These are phyloP conservation scores for Aspergillus cavernicola DNA, from an alignment of 495 filamentous ascomycete species.

Conservation along the genomic window DNA sequence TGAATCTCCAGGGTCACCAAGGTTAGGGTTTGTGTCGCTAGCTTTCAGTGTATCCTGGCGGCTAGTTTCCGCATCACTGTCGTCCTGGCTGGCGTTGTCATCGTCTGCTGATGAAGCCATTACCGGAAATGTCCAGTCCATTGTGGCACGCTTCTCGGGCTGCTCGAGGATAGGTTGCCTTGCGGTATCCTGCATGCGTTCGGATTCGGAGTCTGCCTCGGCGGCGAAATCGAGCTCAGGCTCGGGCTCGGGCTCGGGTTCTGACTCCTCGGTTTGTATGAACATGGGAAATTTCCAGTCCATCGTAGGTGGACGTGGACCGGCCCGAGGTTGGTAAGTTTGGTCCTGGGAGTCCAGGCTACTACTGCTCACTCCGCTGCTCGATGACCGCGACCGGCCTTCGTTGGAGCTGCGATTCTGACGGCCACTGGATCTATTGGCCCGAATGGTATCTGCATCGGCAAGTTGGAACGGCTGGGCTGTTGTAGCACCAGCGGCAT, in stretches of 20 bases:
- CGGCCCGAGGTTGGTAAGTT: conserved; percentile 30
- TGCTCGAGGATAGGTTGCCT: conserved; percentile 4
- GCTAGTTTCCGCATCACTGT: conserved; percentile 18
- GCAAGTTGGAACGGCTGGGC: conserved; percentile 47
- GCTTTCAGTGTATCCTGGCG: conserved; percentile 39
- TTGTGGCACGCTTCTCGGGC: conserved; percentile 18
- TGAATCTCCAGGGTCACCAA: conserved; percentile 28
- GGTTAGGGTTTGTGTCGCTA: conserved; percentile 19
- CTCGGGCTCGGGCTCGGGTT: too few species aligned
- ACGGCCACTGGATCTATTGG: conserved; percentile 42
- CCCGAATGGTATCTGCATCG: conserved; percentile 48
- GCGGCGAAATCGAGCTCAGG: background rate
- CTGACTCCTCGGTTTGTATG: conserved; percentile 22
- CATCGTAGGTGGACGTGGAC: conserved; percentile 46
- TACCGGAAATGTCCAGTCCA: conserved; percentile 47
- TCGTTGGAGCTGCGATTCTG: conserved; percentile 37
- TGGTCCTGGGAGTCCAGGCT: conserved; percentile 22
- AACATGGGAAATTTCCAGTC: conserved; percentile 48
- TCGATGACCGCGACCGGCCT: conserved; percentile 30
- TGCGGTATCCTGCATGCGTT: conserved; percentile 3
- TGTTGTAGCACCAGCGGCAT: conserved; percentile 41
- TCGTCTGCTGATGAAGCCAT: conserved; percentile 28
- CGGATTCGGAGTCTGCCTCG: conserved; percentile 12
- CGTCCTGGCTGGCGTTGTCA: conserved; percentile 9
- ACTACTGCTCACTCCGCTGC: conserved; percentile 24